A percentile compares a stretch with the other conserved stretches of the same genome.
Evolutionary conservation across 805 yeast genomes (phyloP).

Genomic region (Saturnispora saitoi): DNA sequence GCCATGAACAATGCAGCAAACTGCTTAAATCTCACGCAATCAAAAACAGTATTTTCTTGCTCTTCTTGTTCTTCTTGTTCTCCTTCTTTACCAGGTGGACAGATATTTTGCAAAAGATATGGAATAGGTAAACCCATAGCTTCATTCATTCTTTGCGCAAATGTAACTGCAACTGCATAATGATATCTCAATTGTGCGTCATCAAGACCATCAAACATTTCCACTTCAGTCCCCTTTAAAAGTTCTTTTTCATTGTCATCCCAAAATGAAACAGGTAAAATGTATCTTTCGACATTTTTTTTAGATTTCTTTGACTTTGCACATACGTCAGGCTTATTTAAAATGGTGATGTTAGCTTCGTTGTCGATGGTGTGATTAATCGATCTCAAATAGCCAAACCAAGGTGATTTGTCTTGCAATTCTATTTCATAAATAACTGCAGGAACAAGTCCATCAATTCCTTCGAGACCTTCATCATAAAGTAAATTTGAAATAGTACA

Average conservation of each 20-base stretch:
- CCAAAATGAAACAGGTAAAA: slow-evolving; percentile 65
- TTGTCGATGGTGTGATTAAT: slow-evolving; percentile 28
- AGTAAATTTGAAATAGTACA: slow-evolving; percentile 60
- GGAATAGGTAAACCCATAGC: slow-evolving; percentile 31
- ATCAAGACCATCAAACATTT: slow-evolving; percentile 51
- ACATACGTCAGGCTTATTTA: slow-evolving; percentile 1
- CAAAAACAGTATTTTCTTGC: not conserved
- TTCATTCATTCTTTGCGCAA: slow-evolving; percentile 29
- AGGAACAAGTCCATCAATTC: slow-evolving; percentile 58
- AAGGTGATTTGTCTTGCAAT: slow-evolving; percentile 60
- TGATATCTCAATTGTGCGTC: slow-evolving; percentile 33
- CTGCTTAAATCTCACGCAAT: slow-evolving; percentile 27
- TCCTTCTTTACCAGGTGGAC: slow-evolving; percentile 6
- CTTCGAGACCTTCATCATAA: slow-evolving; percentile 49
- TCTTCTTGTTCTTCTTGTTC: not conserved
- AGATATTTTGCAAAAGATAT: slow-evolving; percentile 3
- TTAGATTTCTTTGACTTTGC: slow-evolving; percentile 15
- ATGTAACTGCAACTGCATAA: slow-evolving; percentile 33
- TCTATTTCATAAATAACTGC: slow-evolving; percentile 66
- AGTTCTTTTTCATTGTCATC: slow-evolving; percentile 34
- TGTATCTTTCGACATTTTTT: slow-evolving; percentile 24
- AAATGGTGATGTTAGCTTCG: not conserved
- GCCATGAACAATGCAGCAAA: slow-evolving; percentile 55
- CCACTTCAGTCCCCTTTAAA: slow-evolving; percentile 55
- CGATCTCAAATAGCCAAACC: slow-evolving; percentile 58